Evolutionary conservation across 306 rosid species (phyloP).

Genomic region (Phaseolus lunatus): DNA sequence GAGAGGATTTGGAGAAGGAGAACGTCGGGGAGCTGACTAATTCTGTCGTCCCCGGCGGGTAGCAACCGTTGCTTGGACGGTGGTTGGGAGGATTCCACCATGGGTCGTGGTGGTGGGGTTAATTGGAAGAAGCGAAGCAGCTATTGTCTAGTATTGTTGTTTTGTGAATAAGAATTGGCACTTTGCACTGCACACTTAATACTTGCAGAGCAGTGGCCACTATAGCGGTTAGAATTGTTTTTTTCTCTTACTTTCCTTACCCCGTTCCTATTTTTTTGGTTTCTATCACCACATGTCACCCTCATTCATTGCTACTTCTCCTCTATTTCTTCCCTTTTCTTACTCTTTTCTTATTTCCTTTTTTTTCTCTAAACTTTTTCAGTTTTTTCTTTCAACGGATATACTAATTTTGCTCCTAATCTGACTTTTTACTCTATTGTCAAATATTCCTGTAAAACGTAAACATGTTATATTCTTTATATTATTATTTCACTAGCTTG

Average conservation of each 20-base stretch:
- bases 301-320: background rate
- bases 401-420: too few relatives aligned
- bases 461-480: too few relatives aligned
- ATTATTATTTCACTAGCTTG: too few relatives aligned
- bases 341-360: too few relatives aligned
- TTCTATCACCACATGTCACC: too few relatives aligned
- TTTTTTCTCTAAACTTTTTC: too few relatives aligned
- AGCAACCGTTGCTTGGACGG: background rate
- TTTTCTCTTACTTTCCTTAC: background rate
- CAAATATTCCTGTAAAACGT: too few relatives aligned
- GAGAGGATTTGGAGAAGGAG: slow-evolving; percentile 52
- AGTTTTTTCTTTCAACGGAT: too few relatives aligned
- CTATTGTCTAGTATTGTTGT: background rate
- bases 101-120: slow-evolving; percentile 13
- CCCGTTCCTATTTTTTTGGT: too few relatives aligned
- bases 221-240: background rate
- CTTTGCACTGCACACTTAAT: background rate
- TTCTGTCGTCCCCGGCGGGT: slow-evolving; percentile 5
- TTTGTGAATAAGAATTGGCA: background rate
- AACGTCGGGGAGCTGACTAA: slow-evolving; percentile 44
- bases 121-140: background rate
- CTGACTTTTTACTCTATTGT: too few relatives aligned
- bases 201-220: too few relatives aligned
- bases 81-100: slow-evolving; percentile 10
- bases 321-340: too few relatives aligned